These are phyloP conservation scores for Paecilomyces fulvus DNA, from an alignment of 2,329 filamentous ascomycete species.

Conservation along the genomic window DNA sequence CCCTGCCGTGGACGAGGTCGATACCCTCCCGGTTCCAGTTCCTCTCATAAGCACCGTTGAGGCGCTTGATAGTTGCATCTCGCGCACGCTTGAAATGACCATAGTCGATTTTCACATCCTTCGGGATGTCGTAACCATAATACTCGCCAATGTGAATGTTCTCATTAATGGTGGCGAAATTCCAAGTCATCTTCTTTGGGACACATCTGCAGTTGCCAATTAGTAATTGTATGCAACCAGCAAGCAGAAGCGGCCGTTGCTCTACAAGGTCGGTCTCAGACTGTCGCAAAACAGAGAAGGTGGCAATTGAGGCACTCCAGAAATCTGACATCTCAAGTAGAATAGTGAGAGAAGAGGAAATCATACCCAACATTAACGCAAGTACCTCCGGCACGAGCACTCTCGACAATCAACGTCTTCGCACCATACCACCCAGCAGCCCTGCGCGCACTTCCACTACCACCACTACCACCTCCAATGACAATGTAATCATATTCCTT, in stretches of 20 bases:
- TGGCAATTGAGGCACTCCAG: not conserved
- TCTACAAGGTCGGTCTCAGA: not conserved
- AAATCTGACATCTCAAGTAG: not conserved
- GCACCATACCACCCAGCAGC: conserved; percentile 45
- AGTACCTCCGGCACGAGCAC: conserved; percentile 39
- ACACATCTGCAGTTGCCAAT: conserved; percentile 33
- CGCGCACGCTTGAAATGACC: conserved; percentile 40
- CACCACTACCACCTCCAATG: conserved; percentile 47
- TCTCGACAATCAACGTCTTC: conserved; percentile 44
- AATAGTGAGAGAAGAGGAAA: not conserved
- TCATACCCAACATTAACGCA: conserved; percentile 48
- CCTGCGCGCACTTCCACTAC: conserved; percentile 41
- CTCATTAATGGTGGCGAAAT: conserved; percentile 43
- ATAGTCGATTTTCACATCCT: conserved; percentile 37
- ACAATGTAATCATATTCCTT: conserved; percentile 49
- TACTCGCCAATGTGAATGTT: conserved; percentile 36
- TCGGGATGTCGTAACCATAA: conserved; percentile 42
- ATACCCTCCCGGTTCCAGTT: conserved; percentile 45
- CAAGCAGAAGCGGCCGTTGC: not conserved
- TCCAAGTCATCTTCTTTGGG: conserved; percentile 47
- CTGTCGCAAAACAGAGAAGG: not conserved
- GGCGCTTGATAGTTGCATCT: conserved; percentile 35
- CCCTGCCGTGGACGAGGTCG: conserved; percentile 42
- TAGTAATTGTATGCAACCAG: not conserved
- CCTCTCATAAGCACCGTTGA: conserved; percentile 42